Conservation (phyloP, 345 rosid species). For the Sapria himalayana region DNA sequence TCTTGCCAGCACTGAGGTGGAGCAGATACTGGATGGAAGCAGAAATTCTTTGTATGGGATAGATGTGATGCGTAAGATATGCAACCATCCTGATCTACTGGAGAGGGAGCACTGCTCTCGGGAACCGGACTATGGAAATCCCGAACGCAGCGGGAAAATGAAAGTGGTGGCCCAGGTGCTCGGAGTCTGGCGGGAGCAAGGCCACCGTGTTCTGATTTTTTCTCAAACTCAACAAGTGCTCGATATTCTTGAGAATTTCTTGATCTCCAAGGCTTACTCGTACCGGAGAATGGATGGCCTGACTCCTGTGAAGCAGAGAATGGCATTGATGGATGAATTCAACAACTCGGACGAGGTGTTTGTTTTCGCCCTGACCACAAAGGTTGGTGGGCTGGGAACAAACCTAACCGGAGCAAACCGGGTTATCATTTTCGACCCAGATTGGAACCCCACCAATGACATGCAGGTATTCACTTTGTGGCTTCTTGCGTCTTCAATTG, state of each 20-base stretch:
- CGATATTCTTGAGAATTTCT: conserved; percentile 73
- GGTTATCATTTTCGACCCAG: conserved; percentile 95
- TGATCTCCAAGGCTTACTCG: conserved; percentile 36
- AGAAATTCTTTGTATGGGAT: conserved; percentile 77
- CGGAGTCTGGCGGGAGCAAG: conserved; percentile 75
- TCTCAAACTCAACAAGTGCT: conserved; percentile 95
- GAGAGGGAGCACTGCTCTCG: conserved; percentile 70
- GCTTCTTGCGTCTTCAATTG: no score
- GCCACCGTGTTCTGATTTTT: conserved; percentile 84
- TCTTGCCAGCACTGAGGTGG: conserved; percentile 96
- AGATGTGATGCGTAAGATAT: conserved; percentile 98
- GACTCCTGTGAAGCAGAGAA: conserved; percentile 77
- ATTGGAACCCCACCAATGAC: conserved; percentile 97
- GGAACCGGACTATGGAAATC: conserved; percentile 82
- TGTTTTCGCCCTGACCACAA: conserved; percentile 71
- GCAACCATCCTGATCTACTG: conserved; percentile 95
- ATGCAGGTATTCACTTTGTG: conserved; percentile 42
- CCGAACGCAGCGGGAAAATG: conserved; percentile 85
- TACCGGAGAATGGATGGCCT: conserved; percentile 94
- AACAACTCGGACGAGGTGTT: conserved; percentile 54
- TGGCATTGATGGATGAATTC: conserved; percentile 92
- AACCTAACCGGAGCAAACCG: conserved; percentile 85
- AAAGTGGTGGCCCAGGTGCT: conserved; percentile 73
- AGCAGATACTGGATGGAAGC: conserved; percentile 60
- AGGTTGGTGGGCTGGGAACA: conserved; percentile 95